Percentiles rank a stretch among this genome's conserved stretches.
Conservation (phyloP, 1,139 yeast species). For the Lodderomyces jiufengensis region DNA sequence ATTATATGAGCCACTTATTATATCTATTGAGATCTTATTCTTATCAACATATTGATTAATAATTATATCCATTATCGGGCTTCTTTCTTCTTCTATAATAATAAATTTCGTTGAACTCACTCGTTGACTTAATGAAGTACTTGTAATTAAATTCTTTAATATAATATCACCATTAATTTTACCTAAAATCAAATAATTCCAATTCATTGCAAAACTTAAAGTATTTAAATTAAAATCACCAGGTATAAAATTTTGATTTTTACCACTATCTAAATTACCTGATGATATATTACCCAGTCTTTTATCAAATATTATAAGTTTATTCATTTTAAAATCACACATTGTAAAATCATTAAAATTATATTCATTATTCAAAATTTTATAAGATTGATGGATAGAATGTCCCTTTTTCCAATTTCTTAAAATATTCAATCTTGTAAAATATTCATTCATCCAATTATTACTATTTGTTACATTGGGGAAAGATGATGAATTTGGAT, state of each 20-base stretch:
- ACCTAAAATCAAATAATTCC: constrained; percentile 34
- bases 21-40: constrained; percentile 22
- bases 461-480: constrained; percentile 54
- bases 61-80: constrained; percentile 20
- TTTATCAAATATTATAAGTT: constrained; percentile 31
- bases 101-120: constrained; percentile 21
- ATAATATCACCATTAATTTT: constrained; percentile 27
- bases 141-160: constrained; percentile 31
- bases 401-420: constrained; percentile 53
- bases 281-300: constrained; percentile 35
- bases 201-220: constrained; percentile 25
- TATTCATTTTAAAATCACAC: constrained; percentile 35
- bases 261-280: constrained; percentile 40
- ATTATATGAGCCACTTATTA: constrained; percentile 23
- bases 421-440: constrained; percentile 39
- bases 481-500: constrained; percentile 52
- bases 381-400: constrained; percentile 29
- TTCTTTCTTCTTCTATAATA: constrained; percentile 6
- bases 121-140: constrained; percentile 29
- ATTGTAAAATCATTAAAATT: constrained; percentile 27
- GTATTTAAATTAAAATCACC: constrained; percentile 25
- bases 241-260: constrained; percentile 38
- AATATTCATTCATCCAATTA: constrained; percentile 56
- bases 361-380: constrained; percentile 26
- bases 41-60: constrained; percentile 25